Conservation (phyloP, 2,329 filamentous ascomycete genomes). For the Diaporthe sp. region DNA sequence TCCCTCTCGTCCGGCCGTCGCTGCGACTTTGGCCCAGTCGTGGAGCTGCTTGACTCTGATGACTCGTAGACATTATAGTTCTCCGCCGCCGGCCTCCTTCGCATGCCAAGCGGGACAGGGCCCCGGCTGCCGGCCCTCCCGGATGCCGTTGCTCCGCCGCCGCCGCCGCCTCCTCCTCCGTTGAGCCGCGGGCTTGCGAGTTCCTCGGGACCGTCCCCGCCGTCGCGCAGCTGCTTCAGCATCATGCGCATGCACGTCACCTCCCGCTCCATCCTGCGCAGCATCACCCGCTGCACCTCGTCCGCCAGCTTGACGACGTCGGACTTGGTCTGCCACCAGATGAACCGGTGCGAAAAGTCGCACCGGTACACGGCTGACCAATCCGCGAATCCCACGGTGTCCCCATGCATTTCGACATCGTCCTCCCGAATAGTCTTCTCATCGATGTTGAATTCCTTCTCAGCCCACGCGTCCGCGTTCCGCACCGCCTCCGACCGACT, state of each 20-base stretch:
- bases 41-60: constrained; percentile 12
- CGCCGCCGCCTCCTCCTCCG: not conserved
- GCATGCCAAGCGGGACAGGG: not conserved
- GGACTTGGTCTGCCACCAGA: constrained; percentile 37
- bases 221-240: constrained; percentile 33
- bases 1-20: constrained; percentile 14
- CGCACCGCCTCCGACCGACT: constrained; percentile 33
- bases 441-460: constrained; percentile 32
- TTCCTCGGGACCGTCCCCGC: constrained; percentile 22
- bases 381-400: constrained; percentile 26
- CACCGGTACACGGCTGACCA: constrained; percentile 35
- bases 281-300: constrained; percentile 36
- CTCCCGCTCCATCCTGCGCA: constrained; percentile 37
- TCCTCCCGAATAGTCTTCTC: constrained; percentile 31
- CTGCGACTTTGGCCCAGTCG: constrained; percentile 10
- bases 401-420: constrained; percentile 33
- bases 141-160: not conserved
- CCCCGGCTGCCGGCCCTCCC: constrained; percentile 21
- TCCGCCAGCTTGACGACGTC: constrained; percentile 35
- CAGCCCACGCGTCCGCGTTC: constrained; percentile 31
- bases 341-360: constrained; percentile 35
- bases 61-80: constrained; percentile 25
- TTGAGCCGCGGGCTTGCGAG: not conserved
- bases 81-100: constrained; percentile 23
- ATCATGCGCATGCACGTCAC: constrained; percentile 36